Base-by-base conservation (phyloP, 805 yeast genomes). In the Candida vartiovaarae region DNA sequence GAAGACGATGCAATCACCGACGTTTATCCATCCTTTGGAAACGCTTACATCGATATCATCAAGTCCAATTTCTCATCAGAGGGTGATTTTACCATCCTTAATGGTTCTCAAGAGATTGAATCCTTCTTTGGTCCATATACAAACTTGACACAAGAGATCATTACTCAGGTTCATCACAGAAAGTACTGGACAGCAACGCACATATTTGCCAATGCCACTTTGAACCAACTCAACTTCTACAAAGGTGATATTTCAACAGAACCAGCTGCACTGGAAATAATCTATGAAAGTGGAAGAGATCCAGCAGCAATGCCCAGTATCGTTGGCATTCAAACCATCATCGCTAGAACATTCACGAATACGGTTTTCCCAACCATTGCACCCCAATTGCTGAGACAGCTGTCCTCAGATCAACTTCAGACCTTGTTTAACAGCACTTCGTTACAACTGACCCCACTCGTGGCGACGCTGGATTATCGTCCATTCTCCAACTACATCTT, bases 211-310 rank as follows among this genome's bases (percentile, higher is more conserved):
- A 71, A 76, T 52, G 53, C 53, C 10, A 50, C 53, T 20, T 10
- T 31, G 36, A 41, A 42, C 15, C 50, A 50, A 24, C 27, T 42
- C 11, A 26, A 47, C 7, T 40, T 11, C 26, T 30, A 41, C 34
- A 37, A 37, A 3, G 50, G 50, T 6, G 33, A 38, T n/a, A 6
- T 33, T 4, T 35, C 32, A 3, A 50, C 61, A 3, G 62, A 67
- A 46, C 73, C 77, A 1, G 59, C 70, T 41, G 52, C 70, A 34
- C 60, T 78, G 5, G 54, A 64, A n/a, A 60, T 68, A 6, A 56
- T 70, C 37, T 82, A 74, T 56, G 86, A 80, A 57, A 71, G 84
- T 1, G 87, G 82, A 5, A 66, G 89, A 52, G 91, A 84, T 57
- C 68, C 75, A 33, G 49, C 66, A 20, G 70, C 73, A 31, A 68